Evolutionary conservation across 176 grass and related monocot species (phyloP).

Genomic region (Bonia amplexicaulis): DNA sequence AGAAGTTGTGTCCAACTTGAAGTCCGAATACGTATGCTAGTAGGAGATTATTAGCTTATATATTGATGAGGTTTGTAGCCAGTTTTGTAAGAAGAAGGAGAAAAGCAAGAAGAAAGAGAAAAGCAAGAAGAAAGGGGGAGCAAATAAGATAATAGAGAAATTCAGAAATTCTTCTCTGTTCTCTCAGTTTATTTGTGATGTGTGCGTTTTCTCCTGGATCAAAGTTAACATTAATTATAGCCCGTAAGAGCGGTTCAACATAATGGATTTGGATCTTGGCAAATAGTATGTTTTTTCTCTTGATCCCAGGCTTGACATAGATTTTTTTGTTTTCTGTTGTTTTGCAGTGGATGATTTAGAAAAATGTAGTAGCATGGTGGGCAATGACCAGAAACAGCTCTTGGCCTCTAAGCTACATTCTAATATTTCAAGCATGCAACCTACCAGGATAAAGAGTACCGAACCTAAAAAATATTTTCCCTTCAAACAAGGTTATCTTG

Average conservation of each 20-base stretch:
- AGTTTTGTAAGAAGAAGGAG: too few relatives aligned
- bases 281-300: slow-evolving; percentile 3
- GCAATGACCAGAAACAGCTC: slow-evolving; percentile 44
- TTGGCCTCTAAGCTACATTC: slow-evolving; percentile 34
- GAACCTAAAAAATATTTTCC: slow-evolving; percentile 71
- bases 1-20: too few relatives aligned
- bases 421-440: slow-evolving; percentile 52
- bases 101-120: too few relatives aligned
- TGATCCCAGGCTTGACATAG: slow-evolving; percentile 1
- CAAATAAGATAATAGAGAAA: too few relatives aligned
- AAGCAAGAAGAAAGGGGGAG: too few relatives aligned
- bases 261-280: slow-evolving; percentile 5
- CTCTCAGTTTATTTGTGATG: too few relatives aligned
- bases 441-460: slow-evolving; percentile 38
- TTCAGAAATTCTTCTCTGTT: too few relatives aligned
- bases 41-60: too few relatives aligned
- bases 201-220: too few relatives aligned
- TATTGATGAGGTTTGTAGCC: too few relatives aligned
- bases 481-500: slow-evolving; percentile 89
- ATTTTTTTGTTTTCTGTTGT: slow-evolving; percentile 27
- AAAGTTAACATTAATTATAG: too few relatives aligned
- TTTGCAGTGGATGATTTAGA: slow-evolving; percentile 86
- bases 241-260: not conserved
- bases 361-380: slow-evolving; percentile 77
- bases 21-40: too few relatives aligned